These are phyloP conservation scores for Clarkia xantiana DNA, from an alignment of 345 rosid genomes.

Conservation along the genomic window DNA sequence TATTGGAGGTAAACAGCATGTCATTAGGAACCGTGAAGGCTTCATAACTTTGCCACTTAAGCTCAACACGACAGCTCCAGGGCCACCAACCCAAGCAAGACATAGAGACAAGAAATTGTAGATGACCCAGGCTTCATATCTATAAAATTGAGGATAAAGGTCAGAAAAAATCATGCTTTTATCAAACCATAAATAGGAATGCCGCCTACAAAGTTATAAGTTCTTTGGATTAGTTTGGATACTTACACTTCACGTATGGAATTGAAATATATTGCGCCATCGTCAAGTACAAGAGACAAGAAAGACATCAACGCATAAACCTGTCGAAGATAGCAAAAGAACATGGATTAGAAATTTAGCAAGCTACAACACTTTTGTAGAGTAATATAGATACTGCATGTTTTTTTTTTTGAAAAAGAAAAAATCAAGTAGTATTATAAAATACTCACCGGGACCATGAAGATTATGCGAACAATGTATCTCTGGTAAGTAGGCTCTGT, in stretches of 20 bases:
- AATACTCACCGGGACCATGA: constrained; percentile 82
- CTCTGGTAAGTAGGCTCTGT: constrained; percentile 93
- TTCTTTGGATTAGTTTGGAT: not conserved
- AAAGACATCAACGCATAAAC: constrained; percentile 85
- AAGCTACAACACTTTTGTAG: too few species aligned
- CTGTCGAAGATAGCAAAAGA: constrained; percentile 17
- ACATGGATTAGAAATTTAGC: too few species aligned
- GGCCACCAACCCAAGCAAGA: constrained; percentile 98
- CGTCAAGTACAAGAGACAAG: constrained; percentile 53
- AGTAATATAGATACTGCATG: not conserved
- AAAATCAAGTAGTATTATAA: not conserved
- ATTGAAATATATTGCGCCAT: constrained; percentile 69
- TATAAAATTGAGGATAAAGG: constrained; percentile 11
- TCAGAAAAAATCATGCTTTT: too few species aligned
- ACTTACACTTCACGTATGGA: constrained; percentile 93
- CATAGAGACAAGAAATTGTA: constrained; percentile 80
- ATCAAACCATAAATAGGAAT: too few species aligned
- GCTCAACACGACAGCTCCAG: constrained; percentile 84
- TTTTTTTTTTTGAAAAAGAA: too few species aligned
- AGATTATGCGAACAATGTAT: constrained; percentile 83
- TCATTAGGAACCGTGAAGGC: constrained; percentile 74
- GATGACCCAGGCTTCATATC: constrained; percentile 97
- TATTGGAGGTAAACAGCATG: constrained; percentile 80
- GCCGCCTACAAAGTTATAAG: too few species aligned
- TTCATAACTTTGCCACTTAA: constrained; percentile 71